A percentile compares a stretch with the other conserved stretches of the same genome.
Evolutionary conservation across 2,329 filamentous ascomycete species (phyloP).

Genomic region (Xylaria sp.): DNA sequence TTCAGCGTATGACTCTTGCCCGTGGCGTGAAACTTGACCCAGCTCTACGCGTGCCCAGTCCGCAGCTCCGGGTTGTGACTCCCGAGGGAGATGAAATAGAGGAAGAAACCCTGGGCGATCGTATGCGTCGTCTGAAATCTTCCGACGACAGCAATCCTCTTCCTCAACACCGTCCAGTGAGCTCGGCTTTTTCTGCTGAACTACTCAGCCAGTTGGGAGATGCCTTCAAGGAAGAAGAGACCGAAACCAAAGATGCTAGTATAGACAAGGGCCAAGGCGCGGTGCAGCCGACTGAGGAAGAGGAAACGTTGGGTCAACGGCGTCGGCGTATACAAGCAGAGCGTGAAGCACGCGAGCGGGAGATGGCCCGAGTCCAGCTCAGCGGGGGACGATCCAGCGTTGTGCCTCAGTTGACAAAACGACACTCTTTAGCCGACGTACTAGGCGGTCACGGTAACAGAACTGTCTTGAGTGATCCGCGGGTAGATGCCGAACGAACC

Average conservation of each 20-base stretch:
- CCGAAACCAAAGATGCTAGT: conserved; percentile 45
- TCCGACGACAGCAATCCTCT: conserved; percentile 60
- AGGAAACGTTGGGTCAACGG: conserved; percentile 83
- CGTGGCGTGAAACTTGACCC: conserved; percentile 46
- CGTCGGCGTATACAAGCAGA: conserved; percentile 77
- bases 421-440: conserved; percentile 66
- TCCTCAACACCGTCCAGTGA: conserved; percentile 67
- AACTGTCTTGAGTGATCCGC: conserved; percentile 53
- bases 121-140: conserved; percentile 71
- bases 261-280: conserved; percentile 48
- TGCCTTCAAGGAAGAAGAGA: conserved; percentile 56
- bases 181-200: conserved; percentile 73
- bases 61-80: conserved; percentile 47
- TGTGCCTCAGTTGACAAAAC: conserved; percentile 57
- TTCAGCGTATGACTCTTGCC: conserved; percentile 55
- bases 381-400: conserved; percentile 49
- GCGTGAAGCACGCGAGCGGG: conserved; percentile 69
- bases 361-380: conserved; percentile 54
- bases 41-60: conserved; percentile 43
- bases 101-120: conserved; percentile 73
- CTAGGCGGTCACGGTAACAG: conserved; percentile 55
- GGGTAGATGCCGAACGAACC: conserved; percentile 55
- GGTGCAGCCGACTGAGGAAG: conserved; percentile 59
- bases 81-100: conserved; percentile 63
- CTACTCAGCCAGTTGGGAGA: conserved; percentile 71